Evolutionary conservation across 768 basidiomycete species (phyloP).

Genomic region (Cystoderma amianthinum): DNA sequence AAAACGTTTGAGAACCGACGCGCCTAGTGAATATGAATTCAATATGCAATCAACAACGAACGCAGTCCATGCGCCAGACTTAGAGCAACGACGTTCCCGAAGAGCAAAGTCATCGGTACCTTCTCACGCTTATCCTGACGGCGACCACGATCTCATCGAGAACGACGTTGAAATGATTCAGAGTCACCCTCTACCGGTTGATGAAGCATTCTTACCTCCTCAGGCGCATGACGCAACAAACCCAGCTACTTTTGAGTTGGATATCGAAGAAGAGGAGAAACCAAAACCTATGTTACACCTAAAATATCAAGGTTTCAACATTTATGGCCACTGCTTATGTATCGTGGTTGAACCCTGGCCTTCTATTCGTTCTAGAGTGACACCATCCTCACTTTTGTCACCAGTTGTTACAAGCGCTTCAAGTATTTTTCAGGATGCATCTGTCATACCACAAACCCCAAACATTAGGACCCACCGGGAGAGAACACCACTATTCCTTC

Average conservation of each 20-base stretch:
- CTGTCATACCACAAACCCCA: background rate
- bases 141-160: background rate
- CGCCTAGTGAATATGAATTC: no score
- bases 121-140: background rate
- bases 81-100: background rate
- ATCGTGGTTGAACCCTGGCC: conserved; percentile 83
- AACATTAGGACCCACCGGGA: conserved; percentile 16
- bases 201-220: no score
- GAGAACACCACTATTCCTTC: conserved; percentile 68
- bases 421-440: background rate
- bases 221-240: no score
- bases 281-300: conserved; percentile 65
- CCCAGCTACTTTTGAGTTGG: no score
- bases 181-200: background rate
- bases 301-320: conserved; percentile 62
- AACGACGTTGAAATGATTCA: background rate
- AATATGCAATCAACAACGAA: no score
- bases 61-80: no score
- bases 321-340: conserved; percentile 69
- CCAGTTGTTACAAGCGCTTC: background rate
- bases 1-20: background rate
- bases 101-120: background rate
- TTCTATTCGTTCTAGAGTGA: conserved; percentile 30
- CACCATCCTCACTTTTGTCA: background rate
- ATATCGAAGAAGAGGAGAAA: conserved; percentile 61